Evolutionary conservation across 2,329 filamentous ascomycete species (phyloP).

Genomic region (Purpureocillium lavendulum): DNA sequence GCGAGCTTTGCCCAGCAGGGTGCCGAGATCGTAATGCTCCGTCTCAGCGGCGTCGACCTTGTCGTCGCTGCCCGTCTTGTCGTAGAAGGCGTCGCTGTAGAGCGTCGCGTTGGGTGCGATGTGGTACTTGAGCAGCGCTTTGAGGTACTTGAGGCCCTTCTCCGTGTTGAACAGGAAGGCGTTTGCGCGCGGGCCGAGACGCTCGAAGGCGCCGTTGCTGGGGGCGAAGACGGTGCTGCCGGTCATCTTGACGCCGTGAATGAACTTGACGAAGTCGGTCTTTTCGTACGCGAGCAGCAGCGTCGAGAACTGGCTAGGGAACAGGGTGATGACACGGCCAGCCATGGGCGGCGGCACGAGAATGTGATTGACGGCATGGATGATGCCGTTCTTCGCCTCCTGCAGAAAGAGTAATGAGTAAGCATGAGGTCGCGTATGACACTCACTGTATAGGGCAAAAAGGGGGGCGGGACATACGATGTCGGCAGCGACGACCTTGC

Average conservation of each 20-base stretch:
- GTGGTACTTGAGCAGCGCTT: conserved; percentile 72
- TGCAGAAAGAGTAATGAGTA: conserved; percentile 16
- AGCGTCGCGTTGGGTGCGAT: conserved; percentile 65
- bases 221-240: conserved; percentile 78
- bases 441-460: too few species aligned
- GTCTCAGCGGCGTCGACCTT: conserved; percentile 18
- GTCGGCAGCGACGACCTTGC: conserved; percentile 59
- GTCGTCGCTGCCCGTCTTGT: conserved; percentile 14
- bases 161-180: conserved; percentile 77
- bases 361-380: conserved; percentile 68
- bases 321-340: conserved; percentile 45
- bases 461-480: conserved; percentile 56
- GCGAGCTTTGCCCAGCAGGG: conserved; percentile 56
- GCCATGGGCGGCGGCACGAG: conserved; percentile 67
- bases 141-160: conserved; percentile 65
- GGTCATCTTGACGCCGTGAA: conserved; percentile 42
- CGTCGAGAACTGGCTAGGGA: conserved; percentile 72
- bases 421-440: background rate
- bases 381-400: conserved; percentile 69
- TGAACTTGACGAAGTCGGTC: conserved; percentile 58
- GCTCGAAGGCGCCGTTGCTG: conserved; percentile 69
- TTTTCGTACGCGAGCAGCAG: conserved; percentile 65
- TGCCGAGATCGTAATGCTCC: conserved; percentile 62
- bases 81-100: conserved; percentile 77
- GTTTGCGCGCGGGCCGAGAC: conserved; percentile 64